Conservation (phyloP, 257 asterid species). For the Solanum etuberosum region DNA sequence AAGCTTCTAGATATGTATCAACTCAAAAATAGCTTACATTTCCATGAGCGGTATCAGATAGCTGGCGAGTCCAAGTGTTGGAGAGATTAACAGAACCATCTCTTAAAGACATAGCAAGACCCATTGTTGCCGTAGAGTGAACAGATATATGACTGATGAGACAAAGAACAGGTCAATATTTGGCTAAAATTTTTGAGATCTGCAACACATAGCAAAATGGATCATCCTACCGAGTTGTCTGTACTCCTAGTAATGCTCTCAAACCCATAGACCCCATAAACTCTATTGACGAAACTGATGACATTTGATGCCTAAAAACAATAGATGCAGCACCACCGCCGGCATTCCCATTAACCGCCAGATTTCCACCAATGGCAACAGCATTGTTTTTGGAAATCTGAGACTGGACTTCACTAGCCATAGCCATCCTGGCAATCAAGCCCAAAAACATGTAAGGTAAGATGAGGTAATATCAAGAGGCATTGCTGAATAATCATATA, state of each 20-base stretch:
- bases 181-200: background rate
- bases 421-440: conserved; percentile 64
- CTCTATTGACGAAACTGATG: conserved; percentile 67
- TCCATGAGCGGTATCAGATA: conserved; percentile 65
- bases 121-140: conserved; percentile 74
- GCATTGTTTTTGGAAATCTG: conserved; percentile 53
- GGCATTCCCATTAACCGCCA: conserved; percentile 54
- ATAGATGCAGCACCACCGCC: conserved; percentile 85
- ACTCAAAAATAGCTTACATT: conserved; percentile 40
- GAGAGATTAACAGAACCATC: conserved; percentile 92
- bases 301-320: conserved; percentile 62
- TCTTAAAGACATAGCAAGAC: conserved; percentile 66
- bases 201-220: background rate
- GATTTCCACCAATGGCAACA: conserved; percentile 71
- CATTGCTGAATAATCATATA: background rate
- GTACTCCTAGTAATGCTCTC: conserved; percentile 72
- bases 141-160: conserved; percentile 64
- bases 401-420: conserved; percentile 87
- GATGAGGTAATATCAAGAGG: background rate
- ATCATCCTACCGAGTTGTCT: conserved; percentile 59
- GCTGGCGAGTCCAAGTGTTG: conserved; percentile 83
- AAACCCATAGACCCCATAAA: conserved; percentile 70
- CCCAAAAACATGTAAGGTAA: conserved; percentile 9
- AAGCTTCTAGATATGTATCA: background rate
- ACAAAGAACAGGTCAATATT: background rate